Base-by-base conservation (phyloP, 352 stramenopile species). In the Phytophthora agathidicida region DNA sequence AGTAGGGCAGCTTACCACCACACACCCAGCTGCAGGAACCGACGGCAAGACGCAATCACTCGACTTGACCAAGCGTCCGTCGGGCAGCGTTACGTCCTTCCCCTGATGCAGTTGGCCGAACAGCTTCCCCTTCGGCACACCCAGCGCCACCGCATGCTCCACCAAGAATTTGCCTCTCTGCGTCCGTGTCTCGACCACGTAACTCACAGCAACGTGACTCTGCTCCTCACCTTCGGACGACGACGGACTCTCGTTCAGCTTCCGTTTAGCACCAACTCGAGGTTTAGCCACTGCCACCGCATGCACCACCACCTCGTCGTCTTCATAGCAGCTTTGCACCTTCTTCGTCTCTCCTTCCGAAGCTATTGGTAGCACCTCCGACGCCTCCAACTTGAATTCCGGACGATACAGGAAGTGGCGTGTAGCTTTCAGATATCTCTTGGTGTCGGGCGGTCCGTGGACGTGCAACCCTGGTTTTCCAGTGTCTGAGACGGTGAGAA, bases 401-500 rank as follows among this genome's bases (percentile, higher is more conserved):
- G 82, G 80, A 28, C 85, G 79, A 24, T 79, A 73, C 22, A 94
- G 76, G 51, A 96, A 96, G 67, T 96, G 87, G 17, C 86, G 75
- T n/a, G 86, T 96, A 1, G 89, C 88, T 22, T 64, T 67, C 19
- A 96, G 62, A 41, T 93, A 94, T 31, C 74, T 71, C 20, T 66
- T 62, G 14, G 86, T 91, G n/a, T 74, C 81, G 0, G 61, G 58
- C 0, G 90, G 90, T 8, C 90, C 90, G 45, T 92, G 72, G 7
- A 96, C 60, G 23, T 77, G 75, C 20, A 97, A 32, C 7, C 65
- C 74, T 11, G 81, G 60, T 48, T 96, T 97, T 7, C 83, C 86
- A 17, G 83, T 88, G 71, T 97, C 90, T 3, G 88, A 93, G 26
- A 97, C 73, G 5, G 90, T 97, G 19, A 97, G 71, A 16, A 96